These are phyloP conservation scores for Phytophthora meadii DNA, from an alignment of 352 stramenopile species.

Conservation along the genomic window DNA sequence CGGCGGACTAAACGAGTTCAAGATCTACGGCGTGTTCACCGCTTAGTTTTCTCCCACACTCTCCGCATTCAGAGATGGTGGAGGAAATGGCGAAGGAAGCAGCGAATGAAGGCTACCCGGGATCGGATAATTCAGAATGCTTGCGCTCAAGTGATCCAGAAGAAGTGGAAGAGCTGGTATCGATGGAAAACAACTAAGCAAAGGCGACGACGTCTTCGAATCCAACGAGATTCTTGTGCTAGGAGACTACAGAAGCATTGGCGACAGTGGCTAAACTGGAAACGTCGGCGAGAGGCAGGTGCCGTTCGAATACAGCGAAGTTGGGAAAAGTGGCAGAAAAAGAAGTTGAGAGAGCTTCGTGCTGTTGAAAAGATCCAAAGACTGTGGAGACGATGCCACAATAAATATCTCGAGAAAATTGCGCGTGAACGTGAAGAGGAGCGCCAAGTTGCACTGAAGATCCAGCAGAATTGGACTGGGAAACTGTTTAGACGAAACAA, in stretches of 20 bases:
- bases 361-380: slow-evolving; percentile 18
- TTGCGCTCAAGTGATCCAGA: slow-evolving; percentile 30
- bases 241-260: slow-evolving; percentile 27
- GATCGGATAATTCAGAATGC: slow-evolving; percentile 11
- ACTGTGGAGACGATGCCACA: slow-evolving; percentile 16
- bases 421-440: slow-evolving; percentile 8
- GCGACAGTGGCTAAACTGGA: slow-evolving; percentile 11
- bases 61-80: slow-evolving; percentile 32
- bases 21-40: slow-evolving; percentile 7
- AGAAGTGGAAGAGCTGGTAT: slow-evolving; percentile 21
- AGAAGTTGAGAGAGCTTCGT: background rate
- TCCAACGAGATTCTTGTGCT: slow-evolving; percentile 17
- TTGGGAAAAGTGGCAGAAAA: slow-evolving; percentile 10
- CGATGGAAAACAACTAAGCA: slow-evolving; percentile 8
- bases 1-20: slow-evolving; percentile 16
- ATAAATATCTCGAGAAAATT: slow-evolving; percentile 4
- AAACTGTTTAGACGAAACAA: slow-evolving; percentile 8
- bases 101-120: slow-evolving; percentile 21
- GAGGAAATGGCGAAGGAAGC: slow-evolving; percentile 16
- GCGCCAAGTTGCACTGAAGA: slow-evolving; percentile 7
- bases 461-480: slow-evolving; percentile 24
- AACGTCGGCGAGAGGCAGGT: slow-evolving; percentile 7
- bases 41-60: slow-evolving; percentile 5
- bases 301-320: slow-evolving; percentile 5
- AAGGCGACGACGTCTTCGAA: slow-evolving; percentile 10